A percentile compares a stretch with the other conserved stretches of the same genome.
Conservation (phyloP, 495 filamentous ascomycete species). For the Pyrenula massariospora region DNA sequence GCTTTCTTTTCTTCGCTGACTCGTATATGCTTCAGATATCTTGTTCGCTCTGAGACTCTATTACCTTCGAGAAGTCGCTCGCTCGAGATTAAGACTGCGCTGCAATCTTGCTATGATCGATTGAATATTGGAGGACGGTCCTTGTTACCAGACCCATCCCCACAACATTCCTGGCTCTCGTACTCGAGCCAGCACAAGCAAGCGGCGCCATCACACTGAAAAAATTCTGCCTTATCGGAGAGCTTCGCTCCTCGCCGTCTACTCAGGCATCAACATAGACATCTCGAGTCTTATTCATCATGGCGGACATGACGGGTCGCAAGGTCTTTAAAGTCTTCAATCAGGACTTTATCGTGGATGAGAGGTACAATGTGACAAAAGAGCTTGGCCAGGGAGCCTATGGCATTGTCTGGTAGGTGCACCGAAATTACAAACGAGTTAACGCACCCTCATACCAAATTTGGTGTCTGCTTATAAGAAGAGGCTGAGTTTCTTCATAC, state of each 20-base stretch:
- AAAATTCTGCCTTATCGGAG: no score
- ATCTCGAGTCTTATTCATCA: no score
- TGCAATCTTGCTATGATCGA: no score
- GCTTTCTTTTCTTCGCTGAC: neutral
- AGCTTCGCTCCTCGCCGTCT: no score
- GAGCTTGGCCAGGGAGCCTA: constrained; percentile 97
- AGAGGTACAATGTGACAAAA: constrained; percentile 96
- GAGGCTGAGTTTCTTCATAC: constrained; percentile 4
- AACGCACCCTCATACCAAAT: no score
- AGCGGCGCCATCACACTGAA: no score
- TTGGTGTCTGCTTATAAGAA: neutral
- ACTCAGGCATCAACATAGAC: no score
- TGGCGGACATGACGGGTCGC: constrained; percentile 72
- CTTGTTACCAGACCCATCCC: neutral
- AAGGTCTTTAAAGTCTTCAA: constrained; percentile 99
- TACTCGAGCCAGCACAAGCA: no score
- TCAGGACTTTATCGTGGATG: constrained; percentile 97
- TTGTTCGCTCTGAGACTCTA: no score
- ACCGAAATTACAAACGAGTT: neutral
- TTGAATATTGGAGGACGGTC: neutral
- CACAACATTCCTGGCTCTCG: neutral
- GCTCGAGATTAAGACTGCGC: no score
- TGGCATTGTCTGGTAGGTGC: constrained; percentile 88
- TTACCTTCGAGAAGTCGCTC: no score
- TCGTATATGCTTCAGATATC: no score